Evolutionary conservation across 768 basidiomycete species (phyloP), one percentile per base, ranked within the genome.

Genomic region (Mycena pura): DNA sequence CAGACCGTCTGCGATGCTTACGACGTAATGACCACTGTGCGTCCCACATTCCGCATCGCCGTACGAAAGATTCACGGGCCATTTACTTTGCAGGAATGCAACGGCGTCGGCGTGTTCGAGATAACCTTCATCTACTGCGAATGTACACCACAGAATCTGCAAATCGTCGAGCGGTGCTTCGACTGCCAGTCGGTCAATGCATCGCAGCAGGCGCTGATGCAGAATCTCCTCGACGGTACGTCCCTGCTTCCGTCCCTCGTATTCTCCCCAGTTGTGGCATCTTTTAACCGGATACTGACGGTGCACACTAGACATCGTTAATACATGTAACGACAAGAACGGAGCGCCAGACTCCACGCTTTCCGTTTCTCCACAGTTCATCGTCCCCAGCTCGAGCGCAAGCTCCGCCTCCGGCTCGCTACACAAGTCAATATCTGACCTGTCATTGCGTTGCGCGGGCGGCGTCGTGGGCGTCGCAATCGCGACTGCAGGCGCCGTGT

Each of bases 121-220:
- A 65, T 65, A 29, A 65, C 64, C 15, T 65, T 51, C 45, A 65
- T 65, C 27, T 65, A 65, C 40, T 65, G 64, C 31, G 59, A 61
- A 65, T 65, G 64, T 55, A 61, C 64, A 28, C 59, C 64, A 7
- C 15, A 32, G 21, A 65, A 65, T 55, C 52, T 65, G 27, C 14
- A 31, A 8, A 65, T 65, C 49, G 53, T 65, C 39, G 54, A 61
- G 25, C 45, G 48, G 40, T 65, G 64, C 49, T 65, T 65, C 38
- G 32, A 65, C 31, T 65, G 64, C 40, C 64, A 65, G 38, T 46
- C 64, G 0, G 64, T 65, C 5, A 65, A 65, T 32, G 60, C 54
- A 19, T 53, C 64, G 39, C 59, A 65, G 14, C 47, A 57, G 55
- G 38, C 34, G 24, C 3, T 38, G 7, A 61, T 61, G 59, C 64